Conservation (phyloP, 352 stramenopile genomes). For the Globisporangium iwayamae region DNA sequence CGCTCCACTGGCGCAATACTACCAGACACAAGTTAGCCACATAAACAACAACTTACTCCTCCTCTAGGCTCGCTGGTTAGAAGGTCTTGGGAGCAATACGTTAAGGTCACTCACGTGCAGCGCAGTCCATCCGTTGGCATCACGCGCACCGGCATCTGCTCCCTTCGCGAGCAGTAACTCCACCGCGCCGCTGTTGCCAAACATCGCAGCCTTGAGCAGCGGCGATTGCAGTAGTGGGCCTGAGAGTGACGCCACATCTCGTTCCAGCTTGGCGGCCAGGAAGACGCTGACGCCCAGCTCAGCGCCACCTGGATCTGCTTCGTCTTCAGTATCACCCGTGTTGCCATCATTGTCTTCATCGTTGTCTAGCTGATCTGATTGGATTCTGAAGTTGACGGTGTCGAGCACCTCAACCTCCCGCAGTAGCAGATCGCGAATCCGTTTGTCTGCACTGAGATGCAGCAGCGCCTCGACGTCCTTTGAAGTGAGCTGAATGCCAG, state of each 20-base stretch:
- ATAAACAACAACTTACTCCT: too few species aligned
- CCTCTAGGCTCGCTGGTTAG: too few species aligned
- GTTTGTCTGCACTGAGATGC: slow-evolving; percentile 19
- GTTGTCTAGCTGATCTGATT: not conserved
- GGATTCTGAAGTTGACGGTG: slow-evolving; percentile 17
- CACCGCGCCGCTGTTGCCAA: slow-evolving; percentile 35
- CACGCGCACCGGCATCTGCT: slow-evolving; percentile 29
- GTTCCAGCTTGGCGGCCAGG: slow-evolving; percentile 33
- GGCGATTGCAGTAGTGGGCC: slow-evolving; percentile 31
- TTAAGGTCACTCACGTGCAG: slow-evolving; percentile 37
- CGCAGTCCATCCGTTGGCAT: slow-evolving; percentile 56
- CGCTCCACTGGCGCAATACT: slow-evolving; percentile 49
- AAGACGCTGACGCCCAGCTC: slow-evolving; percentile 39
- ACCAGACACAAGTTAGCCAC: too few species aligned
- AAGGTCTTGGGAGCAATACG: not conserved
- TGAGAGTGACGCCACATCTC: slow-evolving; percentile 12
- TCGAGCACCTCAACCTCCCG: slow-evolving; percentile 40
- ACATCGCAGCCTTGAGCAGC: slow-evolving; percentile 48
- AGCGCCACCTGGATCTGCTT: not conserved
- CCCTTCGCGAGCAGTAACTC: slow-evolving; percentile 40
- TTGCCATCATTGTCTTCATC: not conserved
- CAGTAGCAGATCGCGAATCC: slow-evolving; percentile 31
- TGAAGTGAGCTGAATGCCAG: slow-evolving; percentile 13
- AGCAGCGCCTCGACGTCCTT: slow-evolving; percentile 36
- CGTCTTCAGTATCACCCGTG: not conserved